Conservation (phyloP, 208 protist species). For the Acanthamoeba royreba region DNA sequence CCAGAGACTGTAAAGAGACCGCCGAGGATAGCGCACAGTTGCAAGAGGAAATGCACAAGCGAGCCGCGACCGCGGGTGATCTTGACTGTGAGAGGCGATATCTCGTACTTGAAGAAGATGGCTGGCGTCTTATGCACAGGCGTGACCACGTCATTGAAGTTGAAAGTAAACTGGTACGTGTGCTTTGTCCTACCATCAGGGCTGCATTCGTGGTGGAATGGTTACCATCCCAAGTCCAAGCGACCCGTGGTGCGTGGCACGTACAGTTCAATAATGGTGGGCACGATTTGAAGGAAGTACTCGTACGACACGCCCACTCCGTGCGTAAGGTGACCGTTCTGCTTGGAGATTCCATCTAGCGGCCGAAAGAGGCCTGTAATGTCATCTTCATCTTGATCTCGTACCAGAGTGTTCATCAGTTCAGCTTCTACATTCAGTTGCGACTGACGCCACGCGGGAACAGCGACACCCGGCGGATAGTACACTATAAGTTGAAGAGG, state of each 20-base stretch:
- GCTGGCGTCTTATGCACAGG: background rate
- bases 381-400: background rate
- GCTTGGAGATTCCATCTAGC: background rate
- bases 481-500: too few species aligned
- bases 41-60: background rate
- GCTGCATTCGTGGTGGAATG: background rate
- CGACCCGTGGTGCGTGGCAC: too few species aligned
- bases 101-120: conserved; percentile 38
- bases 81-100: conserved; percentile 21
- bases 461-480: background rate
- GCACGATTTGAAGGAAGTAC: conserved; percentile 41
- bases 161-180: conserved; percentile 30
- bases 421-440: background rate
- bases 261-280: background rate
- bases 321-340: background rate
- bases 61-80: background rate
- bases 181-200: conserved; percentile 11
- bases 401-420: background rate
- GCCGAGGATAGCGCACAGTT: conserved; percentile 18
- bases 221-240: too few species aligned
- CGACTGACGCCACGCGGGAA: background rate
- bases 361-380: conserved; percentile 7
- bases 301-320: background rate
- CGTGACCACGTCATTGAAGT: conserved; percentile 16
- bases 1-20: conserved; percentile 12